These are phyloP conservation scores for Podospora appendiculata DNA, from an alignment of 495 filamentous ascomycete genomes.

Conservation along the genomic window DNA sequence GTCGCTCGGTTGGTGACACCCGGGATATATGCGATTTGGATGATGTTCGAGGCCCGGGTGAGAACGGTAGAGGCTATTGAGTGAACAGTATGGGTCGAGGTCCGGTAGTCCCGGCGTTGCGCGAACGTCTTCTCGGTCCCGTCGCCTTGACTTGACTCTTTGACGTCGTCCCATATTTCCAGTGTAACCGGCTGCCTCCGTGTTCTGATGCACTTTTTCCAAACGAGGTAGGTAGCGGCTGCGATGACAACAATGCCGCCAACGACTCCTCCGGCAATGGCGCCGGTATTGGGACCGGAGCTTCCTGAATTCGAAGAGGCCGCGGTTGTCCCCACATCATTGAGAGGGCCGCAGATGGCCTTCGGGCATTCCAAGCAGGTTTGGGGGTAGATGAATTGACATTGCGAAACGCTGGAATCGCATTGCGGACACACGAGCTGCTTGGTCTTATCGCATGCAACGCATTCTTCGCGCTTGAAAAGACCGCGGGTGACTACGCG, in stretches of 20 bases:
- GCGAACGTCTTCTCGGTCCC: conserved; percentile 54
- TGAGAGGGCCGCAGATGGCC: conserved; percentile 30
- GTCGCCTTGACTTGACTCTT: conserved; percentile 40
- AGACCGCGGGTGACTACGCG: neutral
- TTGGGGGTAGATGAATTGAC: conserved; percentile 27
- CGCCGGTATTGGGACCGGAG: conserved; percentile 58
- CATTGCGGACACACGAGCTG: conserved; percentile 19
- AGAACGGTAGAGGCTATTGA: conserved; percentile 94
- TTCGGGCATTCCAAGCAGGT: conserved; percentile 25
- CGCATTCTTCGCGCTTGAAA: conserved; percentile 16
- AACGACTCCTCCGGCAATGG: conserved; percentile 79
- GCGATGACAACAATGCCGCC: conserved; percentile 65
- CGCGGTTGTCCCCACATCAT: conserved; percentile 15
- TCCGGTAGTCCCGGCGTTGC: conserved; percentile 55
- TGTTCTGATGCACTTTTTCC: conserved; percentile 79
- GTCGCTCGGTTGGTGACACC: conserved; percentile 91
- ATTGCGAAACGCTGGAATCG: conserved; percentile 14
- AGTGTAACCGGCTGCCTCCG: conserved; percentile 53
- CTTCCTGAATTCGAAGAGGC: neutral
- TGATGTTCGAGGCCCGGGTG: conserved; percentile 94
- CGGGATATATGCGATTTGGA: conserved; percentile 98
- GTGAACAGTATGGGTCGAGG: conserved; percentile 77
- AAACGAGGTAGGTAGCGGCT: conserved; percentile 68
- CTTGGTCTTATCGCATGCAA: conserved; percentile 14
- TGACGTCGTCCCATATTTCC: conserved; percentile 48